phyloP scores from a whole-genome alignment of 345 rosid species.

The Streptanthus diversifolius region DNA sequence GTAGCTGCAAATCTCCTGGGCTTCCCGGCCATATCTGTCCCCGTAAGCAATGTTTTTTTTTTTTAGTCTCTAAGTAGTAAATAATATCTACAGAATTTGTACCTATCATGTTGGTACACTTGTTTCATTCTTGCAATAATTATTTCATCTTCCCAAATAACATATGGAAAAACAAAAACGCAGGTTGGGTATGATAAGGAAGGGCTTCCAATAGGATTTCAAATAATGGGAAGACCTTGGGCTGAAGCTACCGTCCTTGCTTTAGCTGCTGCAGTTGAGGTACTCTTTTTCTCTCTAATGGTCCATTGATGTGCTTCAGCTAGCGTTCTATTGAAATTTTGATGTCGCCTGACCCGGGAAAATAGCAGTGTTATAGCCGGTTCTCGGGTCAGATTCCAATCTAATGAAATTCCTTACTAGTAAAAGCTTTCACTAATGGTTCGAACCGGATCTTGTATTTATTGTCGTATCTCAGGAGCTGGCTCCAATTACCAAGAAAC shows the following conservation, averaged over 20 bases:
- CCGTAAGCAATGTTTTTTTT: constrained; percentile 42
- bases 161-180: neutral
- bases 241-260: constrained; percentile 70
- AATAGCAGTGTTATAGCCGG: neutral
- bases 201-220: constrained; percentile 85
- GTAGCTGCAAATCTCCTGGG: constrained; percentile 71
- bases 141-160: neutral
- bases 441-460: neutral
- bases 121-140: neutral
- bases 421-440: neutral
- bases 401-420: neutral
- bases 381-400: neutral
- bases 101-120: neutral
- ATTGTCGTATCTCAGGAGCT: constrained; percentile 48
- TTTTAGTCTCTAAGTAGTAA: neutral
- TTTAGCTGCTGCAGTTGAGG: constrained; percentile 75
- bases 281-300: constrained; percentile 9
- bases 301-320: neutral
- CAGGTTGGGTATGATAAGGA: constrained; percentile 85
- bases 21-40: constrained; percentile 77
- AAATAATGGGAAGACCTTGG: constrained; percentile 81
- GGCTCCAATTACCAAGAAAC: constrained; percentile 54
- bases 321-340: neutral
- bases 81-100: neutral
- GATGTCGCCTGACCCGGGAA: neutral